Evolutionary conservation across 441 rosid genomes (phyloP), one percentile per base, ranked within the genome.

Genomic region (Populus tomentosa): DNA sequence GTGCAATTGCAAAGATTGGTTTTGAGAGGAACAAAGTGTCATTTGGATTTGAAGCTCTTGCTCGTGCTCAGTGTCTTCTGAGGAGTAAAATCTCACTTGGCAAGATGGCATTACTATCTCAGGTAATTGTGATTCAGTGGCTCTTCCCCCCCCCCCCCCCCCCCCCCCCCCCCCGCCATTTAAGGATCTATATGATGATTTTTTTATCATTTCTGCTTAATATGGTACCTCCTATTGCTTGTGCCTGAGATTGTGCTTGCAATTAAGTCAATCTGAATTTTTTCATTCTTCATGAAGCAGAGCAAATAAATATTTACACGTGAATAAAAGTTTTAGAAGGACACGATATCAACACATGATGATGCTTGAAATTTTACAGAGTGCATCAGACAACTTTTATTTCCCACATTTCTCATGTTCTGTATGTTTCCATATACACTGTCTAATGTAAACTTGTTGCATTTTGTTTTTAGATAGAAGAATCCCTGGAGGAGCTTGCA

Each of bases 41-140:
- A 69, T 91, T 81, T 83, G 99, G 99, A 81, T 94, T 95, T 85
- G 99, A 94, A 87, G 98, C 99, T 83, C 97, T 95, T 86, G 97
- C 97, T 72, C 97, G 94, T 63, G 97, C 99, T 75, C 99, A 95
- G 36, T 82, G 86, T 84, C 88, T 94, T 82, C 92, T 95, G 30
- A 94, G 90, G 84, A 94, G 99, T 87, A 89, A 88, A 85, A 84
- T 78, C 69, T 92, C 97, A 75, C 97, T 94, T 66, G 89, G 86
- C 69, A 91, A 90, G 81, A 88, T 91, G 92, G 85, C 87, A 35
- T 85, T 95, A 80, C 86, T 94, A 72, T 82, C 90, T 73, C 92
- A 92, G 98, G 99, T 92, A 82, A 82, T 76, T 75, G 46, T 78
- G 46, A 61, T 61, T 82, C 67, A 78, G 65, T 76, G 68, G 36